A percentile compares a stretch with the other conserved stretches of the same genome.
phyloP scores from a whole-genome alignment of 108 stramenopile genomes.

The Nannochloropsis salina region DNA sequence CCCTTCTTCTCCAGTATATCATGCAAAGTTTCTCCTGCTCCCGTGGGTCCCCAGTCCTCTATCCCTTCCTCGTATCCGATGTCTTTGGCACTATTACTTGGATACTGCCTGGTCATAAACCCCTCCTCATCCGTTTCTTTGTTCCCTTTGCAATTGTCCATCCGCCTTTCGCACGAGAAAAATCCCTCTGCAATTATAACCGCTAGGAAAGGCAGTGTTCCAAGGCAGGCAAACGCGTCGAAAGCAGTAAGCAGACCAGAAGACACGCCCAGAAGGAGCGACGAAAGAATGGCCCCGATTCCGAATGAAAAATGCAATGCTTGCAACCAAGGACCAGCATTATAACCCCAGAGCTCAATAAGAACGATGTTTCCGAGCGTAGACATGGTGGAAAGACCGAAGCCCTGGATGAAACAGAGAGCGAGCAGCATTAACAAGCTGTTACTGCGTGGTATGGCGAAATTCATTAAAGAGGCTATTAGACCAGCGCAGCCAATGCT shows the following conservation, averaged over 20 bases:
- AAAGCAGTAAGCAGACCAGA: not conserved
- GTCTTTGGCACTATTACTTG: not conserved
- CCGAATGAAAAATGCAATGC: conserved; percentile 6
- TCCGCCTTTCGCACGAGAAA: not conserved
- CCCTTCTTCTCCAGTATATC: not conserved
- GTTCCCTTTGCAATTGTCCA: not conserved
- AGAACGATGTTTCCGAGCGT: not conserved
- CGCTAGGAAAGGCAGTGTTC: not conserved
- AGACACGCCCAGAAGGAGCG: not conserved
- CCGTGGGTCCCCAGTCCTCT: not conserved
- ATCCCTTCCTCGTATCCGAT: not conserved
- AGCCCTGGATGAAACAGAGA: conserved; percentile 9
- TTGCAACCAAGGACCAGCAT: conserved; percentile 1
- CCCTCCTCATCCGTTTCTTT: not conserved
- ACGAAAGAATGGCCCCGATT: not conserved
- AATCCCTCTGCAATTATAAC: not conserved
- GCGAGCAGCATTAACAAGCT: not conserved
- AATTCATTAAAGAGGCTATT: not conserved
- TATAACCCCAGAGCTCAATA: not conserved
- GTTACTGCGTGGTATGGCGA: not conserved
- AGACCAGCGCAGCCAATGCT: not conserved
- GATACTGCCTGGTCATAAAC: not conserved
- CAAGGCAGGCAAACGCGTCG: not conserved
- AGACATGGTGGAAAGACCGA: not conserved
- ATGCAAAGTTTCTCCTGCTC: not conserved